These are phyloP conservation scores for Brassica nigra DNA, from an alignment of 345 rosid genomes.

Conservation along the genomic window DNA sequence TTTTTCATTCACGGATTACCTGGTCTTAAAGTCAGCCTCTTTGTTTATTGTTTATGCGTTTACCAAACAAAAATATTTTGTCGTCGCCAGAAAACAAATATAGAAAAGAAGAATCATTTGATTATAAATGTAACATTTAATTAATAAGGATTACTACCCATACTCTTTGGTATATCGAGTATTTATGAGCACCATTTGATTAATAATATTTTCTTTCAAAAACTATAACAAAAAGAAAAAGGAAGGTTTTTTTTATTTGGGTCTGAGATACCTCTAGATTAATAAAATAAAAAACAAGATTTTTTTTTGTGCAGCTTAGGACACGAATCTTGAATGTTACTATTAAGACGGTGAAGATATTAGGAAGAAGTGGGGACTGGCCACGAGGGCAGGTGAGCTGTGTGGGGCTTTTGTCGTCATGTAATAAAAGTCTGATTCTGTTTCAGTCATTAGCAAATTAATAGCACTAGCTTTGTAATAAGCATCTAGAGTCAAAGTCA, in stretches of 20 bases:
- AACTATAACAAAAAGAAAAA: neutral
- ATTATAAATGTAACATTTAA: neutral
- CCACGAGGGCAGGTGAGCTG: slow-evolving; percentile 34
- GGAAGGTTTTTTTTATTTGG: neutral
- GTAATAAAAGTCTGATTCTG: slow-evolving; percentile 10
- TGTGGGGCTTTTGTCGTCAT: slow-evolving; percentile 30
- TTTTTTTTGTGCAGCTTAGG: neutral
- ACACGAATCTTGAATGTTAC: slow-evolving; percentile 25
- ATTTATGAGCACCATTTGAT: neutral
- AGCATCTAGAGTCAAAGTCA: slow-evolving; percentile 1
- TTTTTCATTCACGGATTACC: neutral
- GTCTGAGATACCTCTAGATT: too few relatives aligned
- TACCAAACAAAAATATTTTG: neutral
- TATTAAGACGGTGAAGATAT: slow-evolving; percentile 28
- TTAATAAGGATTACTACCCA: neutral
- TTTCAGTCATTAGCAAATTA: slow-evolving; percentile 4
- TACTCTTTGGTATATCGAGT: neutral
- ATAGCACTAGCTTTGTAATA: neutral
- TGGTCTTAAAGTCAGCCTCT: slow-evolving; percentile 25
- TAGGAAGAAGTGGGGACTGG: slow-evolving; percentile 24
- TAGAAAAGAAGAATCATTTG: neutral
- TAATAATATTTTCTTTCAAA: slow-evolving; percentile 5
- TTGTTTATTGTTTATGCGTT: slow-evolving; percentile 18
- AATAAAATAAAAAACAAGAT: too few relatives aligned
- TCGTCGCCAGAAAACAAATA: neutral